Conservation (phyloP, 768 basidiomycete genomes). For the Cantharellus anzutake region DNA sequence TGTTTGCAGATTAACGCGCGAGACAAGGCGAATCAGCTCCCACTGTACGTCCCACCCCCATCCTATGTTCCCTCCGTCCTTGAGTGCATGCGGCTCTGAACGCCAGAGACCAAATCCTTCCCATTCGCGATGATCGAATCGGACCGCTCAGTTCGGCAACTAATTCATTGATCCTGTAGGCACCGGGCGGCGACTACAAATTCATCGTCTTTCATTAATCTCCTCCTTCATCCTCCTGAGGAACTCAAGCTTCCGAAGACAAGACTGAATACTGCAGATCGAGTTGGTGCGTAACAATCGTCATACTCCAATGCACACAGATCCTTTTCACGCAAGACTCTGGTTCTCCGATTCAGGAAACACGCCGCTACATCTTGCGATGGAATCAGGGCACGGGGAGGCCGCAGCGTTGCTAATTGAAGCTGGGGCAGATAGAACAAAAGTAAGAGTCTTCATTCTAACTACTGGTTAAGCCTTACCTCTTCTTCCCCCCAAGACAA, state of each 20-base stretch:
- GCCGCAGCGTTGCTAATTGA: conserved; percentile 82
- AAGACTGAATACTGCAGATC: conserved; percentile 71
- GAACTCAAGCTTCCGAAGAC: conserved; percentile 41
- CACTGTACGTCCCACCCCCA: conserved; percentile 37
- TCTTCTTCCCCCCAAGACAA: conserved; percentile 30
- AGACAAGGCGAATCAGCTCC: conserved; percentile 84
- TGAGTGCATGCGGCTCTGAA: no score
- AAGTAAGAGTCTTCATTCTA: background rate
- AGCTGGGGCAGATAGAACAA: conserved; percentile 71
- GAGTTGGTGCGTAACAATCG: conserved; percentile 33
- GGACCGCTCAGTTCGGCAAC: background rate
- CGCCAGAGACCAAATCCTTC: no score
- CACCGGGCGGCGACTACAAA: conserved; percentile 96
- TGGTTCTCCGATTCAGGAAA: conserved; percentile 37
- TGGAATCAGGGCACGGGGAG: conserved; percentile 91
- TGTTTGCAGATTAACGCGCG: conserved; percentile 68
- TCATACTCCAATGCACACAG: background rate
- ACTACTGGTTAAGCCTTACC: background rate
- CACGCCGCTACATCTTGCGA: conserved; percentile 88
- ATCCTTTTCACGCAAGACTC: no score
- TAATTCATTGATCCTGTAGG: conserved; percentile 21
- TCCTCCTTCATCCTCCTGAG: conserved; percentile 73
- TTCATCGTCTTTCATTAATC: conserved; percentile 67
- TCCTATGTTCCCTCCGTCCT: background rate
- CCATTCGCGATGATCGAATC: conserved; percentile 3